phyloP scores from a whole-genome alignment of 2,329 filamentous ascomycete species.

The Macrophomina tecta region DNA sequence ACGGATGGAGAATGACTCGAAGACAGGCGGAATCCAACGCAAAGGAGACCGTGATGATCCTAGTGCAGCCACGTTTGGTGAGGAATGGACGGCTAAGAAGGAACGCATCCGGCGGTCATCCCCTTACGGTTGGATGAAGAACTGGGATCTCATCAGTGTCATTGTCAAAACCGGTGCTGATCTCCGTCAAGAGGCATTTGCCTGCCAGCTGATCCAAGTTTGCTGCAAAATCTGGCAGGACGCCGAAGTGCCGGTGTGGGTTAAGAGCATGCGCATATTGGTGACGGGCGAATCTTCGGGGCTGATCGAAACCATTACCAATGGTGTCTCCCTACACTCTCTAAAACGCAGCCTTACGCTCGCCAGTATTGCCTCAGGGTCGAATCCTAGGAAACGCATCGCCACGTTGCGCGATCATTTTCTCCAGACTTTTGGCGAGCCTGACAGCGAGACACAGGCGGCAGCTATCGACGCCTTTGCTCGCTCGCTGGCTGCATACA shows the following conservation, averaged over 20 bases:
- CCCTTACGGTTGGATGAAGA: slow-evolving; percentile 87
- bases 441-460: slow-evolving; percentile 71
- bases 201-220: slow-evolving; percentile 81
- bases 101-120: slow-evolving; percentile 83
- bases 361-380: slow-evolving; percentile 72
- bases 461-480: slow-evolving; percentile 80
- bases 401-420: slow-evolving; percentile 84
- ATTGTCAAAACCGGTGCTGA: slow-evolving; percentile 88
- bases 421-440: slow-evolving; percentile 74
- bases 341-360: slow-evolving; percentile 82
- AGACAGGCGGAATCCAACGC: slow-evolving; percentile 80
- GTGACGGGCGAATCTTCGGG: slow-evolving; percentile 86
- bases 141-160: slow-evolving; percentile 85
- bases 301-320: slow-evolving; percentile 86
- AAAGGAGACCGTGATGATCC: slow-evolving; percentile 85
- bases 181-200: slow-evolving; percentile 83
- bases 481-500: slow-evolving; percentile 82
- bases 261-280: slow-evolving; percentile 84
- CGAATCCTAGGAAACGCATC: slow-evolving; percentile 76
- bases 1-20: slow-evolving; percentile 88
- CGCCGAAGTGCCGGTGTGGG: slow-evolving; percentile 78
- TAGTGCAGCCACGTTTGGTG: slow-evolving; percentile 83
- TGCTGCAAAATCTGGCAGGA: slow-evolving; percentile 84
- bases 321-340: slow-evolving; percentile 85
- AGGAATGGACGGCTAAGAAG: slow-evolving; percentile 84